Evolutionary conservation across 225 moss, liverwort and hornwort genomes (phyloP), one percentile per base, ranked within the genome.

Genomic region (Antitrichia curtipendula): DNA sequence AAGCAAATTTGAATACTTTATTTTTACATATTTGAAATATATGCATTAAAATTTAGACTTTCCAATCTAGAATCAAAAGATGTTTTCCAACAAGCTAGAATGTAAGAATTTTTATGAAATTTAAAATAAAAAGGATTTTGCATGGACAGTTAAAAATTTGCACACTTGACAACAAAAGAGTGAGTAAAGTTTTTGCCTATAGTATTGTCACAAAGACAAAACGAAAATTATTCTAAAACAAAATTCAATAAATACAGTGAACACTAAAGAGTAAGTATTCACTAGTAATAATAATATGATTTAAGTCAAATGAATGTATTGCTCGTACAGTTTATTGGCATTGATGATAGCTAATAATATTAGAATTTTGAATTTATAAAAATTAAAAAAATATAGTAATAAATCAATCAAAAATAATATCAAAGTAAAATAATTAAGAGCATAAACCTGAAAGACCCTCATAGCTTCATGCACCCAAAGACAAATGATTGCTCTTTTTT

Each of bases 381-480:
- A 84, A 32, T 7, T 4, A 12, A n/a, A 60, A n/a, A 17, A 24
- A 59, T 4, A 2, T 27, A 47, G 9, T 10, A 1, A 17, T 41
- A 41, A 65, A 56, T 29, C 4, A 31, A 9, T 2, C 31, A 31
- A 80, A 41, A 47, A 9, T 5, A 12, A 16, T 16, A 25, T 40
- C 7, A 41, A 17, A 34, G 36, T 32, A 4, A 41, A 57, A 21
- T 32, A 16, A 47, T 49, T 7, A 11, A 41, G 13, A 8, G 5
- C 8, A 15, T 3, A 21, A 45, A 89, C 96, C 92, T 96, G 96
- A 82, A 97, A 97, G 31, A 97, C 96, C 64, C 96, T 93, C 92
- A 96, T 95, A 31, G 96, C 94, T 91, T 97, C 97, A 89, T 97
- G 97, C 17, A 97, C 93, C 97, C 96, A 97, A 45, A 97, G 95